Evolutionary conservation across 1,139 yeast species (phyloP), one percentile per base, ranked within the genome.

Genomic region (Zygoascus hellenicus): DNA sequence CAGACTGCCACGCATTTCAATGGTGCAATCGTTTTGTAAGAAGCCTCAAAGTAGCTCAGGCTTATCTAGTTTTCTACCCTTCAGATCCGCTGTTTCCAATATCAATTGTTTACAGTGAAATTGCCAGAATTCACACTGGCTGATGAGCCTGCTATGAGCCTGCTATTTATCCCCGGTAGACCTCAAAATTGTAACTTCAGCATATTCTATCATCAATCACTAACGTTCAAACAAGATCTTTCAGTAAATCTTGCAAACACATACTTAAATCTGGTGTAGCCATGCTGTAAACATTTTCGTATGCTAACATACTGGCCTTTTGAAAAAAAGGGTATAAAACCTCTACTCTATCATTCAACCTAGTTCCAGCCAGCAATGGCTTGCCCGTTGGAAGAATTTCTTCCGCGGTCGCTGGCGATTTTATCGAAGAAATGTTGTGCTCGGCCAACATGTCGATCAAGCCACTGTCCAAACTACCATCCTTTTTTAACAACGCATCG

Each of bases 241-340:
- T 58, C 38, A 76, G 62, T 0, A 82, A 57, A 61, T 85, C 94
- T 6, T 63, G 62, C 47, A 71, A 72, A 58, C 88, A 78, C 1
- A 70, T 68, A 0, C 62, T 67, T 28, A 61, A 42, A 59, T 87
- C 86, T 1, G 77, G 66, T 1, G 59, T 61, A 35, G 68, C 71
- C 58, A 86, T 66, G 7, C 80, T 74, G 59, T 82, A 89, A 16
- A 77, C 75, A 54, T 83, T 75, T 61, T 89, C 96, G 62, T 82
- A 89, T 53, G 81, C 82, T 38, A 77, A 73, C 51, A 84, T 76
- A 56, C 95, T 80, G 50, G 87, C 67, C 46, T 78, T 80, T 55
- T 82, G 84, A 60, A 85, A 83, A 60, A 86, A 89, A 9, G 76
- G 76, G 48, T 82, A 76, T 54, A 90, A 68, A 40, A 76, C 75